A percentile compares a stretch with the other conserved stretches of the same genome.
Conservation (phyloP, 805 yeast genomes). For the Martiniozyma abietophila region DNA sequence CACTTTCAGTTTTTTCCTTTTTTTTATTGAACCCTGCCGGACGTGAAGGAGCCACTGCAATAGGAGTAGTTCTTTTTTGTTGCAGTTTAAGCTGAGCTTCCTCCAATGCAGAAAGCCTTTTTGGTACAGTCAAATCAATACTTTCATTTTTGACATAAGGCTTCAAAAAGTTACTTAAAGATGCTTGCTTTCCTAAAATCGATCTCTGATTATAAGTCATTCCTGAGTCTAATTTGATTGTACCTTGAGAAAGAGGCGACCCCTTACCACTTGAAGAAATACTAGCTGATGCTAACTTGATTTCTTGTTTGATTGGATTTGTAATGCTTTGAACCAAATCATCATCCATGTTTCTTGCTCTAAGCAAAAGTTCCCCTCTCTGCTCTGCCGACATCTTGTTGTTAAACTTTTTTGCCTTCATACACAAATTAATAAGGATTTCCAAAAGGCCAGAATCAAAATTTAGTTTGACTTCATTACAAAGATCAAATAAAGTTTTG, state of each 20-base stretch:
- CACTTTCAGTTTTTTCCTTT: constrained; percentile 25
- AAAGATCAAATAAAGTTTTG: constrained; percentile 55
- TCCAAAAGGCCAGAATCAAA: constrained; percentile 48
- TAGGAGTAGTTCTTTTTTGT: constrained; percentile 2
- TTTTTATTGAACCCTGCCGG: constrained; percentile 43
- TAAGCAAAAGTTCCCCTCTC: constrained; percentile 48
- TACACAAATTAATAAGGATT: constrained; percentile 50
- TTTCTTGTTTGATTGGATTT: constrained; percentile 19
- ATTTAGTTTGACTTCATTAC: constrained; percentile 41
- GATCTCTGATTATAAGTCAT: constrained; percentile 7
- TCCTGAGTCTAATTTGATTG: constrained; percentile 11
- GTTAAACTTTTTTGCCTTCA: constrained; percentile 56
- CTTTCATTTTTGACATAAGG: constrained; percentile 10
- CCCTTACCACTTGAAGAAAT: neutral
- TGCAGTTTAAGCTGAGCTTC: constrained; percentile 12
- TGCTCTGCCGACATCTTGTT: constrained; percentile 65
- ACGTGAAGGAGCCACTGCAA: constrained; percentile 40
- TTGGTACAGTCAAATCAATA: constrained; percentile 8
- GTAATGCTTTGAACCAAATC: constrained; percentile 41
- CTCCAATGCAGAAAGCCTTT: constrained; percentile 7
- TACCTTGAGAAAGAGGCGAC: constrained; percentile 2
- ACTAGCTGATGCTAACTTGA: constrained; percentile 3
- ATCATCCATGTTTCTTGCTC: constrained; percentile 48
- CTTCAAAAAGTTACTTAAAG: constrained; percentile 17
- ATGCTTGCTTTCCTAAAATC: constrained; percentile 15